Evolutionary conservation across 202 grass and related monocot species (phyloP).

Genomic region (Schoenoplectus tabernaemontani): DNA sequence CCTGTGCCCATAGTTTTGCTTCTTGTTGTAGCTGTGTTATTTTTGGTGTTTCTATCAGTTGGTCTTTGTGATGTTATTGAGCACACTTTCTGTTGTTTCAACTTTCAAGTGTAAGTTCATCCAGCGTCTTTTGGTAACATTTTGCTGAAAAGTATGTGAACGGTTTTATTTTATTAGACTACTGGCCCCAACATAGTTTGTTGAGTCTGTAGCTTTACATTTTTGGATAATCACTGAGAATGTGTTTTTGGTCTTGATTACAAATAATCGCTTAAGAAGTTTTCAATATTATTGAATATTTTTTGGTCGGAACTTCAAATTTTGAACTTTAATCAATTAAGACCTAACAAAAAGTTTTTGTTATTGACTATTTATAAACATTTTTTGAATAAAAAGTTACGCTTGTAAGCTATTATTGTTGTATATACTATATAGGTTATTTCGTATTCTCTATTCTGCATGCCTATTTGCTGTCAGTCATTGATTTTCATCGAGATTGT

Average conservation of each 20-base stretch:
- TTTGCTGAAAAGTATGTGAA: neutral
- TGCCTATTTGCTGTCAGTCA: too few species aligned
- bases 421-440: too few species aligned
- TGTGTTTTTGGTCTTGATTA: neutral
- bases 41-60: slow-evolving; percentile 7
- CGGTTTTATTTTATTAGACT: neutral
- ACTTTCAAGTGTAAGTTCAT: slow-evolving; percentile 13
- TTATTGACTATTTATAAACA: too few species aligned
- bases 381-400: too few species aligned
- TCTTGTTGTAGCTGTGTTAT: neutral
- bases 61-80: slow-evolving; percentile 1
- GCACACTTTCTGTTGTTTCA: neutral
- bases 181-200: too few species aligned
- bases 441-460: neutral
- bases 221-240: slow-evolving; percentile 3
- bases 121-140: neutral
- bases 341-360: too few species aligned
- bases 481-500: too few species aligned
- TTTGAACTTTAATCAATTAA: too few species aligned
- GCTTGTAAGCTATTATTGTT: too few species aligned
- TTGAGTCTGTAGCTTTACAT: neutral
- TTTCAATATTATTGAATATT: neutral
- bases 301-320: neutral
- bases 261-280: neutral
- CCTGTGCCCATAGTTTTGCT: slow-evolving; percentile 8